Evolutionary conservation across 202 grass and related monocot species (phyloP).

Genomic region (Schoenoplectus tabernaemontani): DNA sequence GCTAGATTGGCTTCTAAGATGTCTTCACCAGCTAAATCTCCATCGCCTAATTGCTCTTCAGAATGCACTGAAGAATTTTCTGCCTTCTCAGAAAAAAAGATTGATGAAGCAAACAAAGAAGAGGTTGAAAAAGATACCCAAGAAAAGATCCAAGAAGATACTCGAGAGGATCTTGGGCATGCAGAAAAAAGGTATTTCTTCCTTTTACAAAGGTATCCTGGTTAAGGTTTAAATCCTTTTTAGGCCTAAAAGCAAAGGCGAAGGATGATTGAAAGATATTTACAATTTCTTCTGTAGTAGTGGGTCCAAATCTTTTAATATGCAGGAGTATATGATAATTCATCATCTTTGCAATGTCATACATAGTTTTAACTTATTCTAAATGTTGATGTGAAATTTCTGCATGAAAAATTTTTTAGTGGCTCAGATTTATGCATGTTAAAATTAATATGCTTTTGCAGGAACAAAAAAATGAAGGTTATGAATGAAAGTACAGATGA

Average conservation of each 20-base stretch:
- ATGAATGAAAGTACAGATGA: neutral
- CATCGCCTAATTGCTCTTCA: too few species aligned
- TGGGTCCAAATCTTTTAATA: too few species aligned
- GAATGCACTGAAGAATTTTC: neutral
- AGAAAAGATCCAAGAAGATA: neutral
- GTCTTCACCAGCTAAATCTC: neutral
- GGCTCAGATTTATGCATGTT: neutral
- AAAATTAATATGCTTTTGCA: neutral
- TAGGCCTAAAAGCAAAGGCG: too few species aligned
- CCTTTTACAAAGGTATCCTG: neutral
- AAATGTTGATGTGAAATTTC: neutral
- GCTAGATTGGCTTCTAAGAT: neutral
- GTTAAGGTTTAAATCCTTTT: neutral
- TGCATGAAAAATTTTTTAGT: neutral
- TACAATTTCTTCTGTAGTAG: too few species aligned
- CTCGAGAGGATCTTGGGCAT: neutral
- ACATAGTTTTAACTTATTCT: neutral
- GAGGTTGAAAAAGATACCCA: neutral
- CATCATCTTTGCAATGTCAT: too few species aligned
- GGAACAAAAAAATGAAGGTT: conserved; percentile 1
- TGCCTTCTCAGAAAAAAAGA: neutral
- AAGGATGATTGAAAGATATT: too few species aligned
- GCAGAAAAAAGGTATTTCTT: neutral
- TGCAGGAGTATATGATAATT: too few species aligned
- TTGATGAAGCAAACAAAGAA: neutral